Conservation (phyloP, 2,329 filamentous ascomycete genomes). For the Elsinoe ampelina region DNA sequence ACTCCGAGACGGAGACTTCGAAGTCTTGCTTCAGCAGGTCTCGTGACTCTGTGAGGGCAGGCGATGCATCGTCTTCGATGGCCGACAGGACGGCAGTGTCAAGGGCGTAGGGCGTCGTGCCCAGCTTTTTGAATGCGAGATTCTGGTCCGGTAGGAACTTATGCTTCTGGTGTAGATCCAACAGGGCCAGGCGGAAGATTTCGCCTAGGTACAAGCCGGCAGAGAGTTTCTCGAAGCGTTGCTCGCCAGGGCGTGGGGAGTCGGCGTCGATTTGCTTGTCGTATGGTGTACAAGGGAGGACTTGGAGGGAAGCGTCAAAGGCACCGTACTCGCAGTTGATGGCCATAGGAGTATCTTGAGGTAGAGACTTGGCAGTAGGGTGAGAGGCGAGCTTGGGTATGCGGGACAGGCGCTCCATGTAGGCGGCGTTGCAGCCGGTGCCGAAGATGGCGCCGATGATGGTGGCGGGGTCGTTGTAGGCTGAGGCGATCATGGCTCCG, state of each 20-base stretch:
- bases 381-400: constrained; percentile 65
- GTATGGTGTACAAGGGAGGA: constrained; percentile 79
- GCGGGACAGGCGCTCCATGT: constrained; percentile 75
- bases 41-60: constrained; percentile 19
- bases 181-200: constrained; percentile 78
- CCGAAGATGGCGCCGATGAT: constrained; percentile 90
- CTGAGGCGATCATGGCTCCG: constrained; percentile 80
- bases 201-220: constrained; percentile 90
- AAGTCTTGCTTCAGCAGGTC: constrained; percentile 22
- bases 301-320: constrained; percentile 88
- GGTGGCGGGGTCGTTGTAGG: constrained; percentile 76
- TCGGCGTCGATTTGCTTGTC: constrained; percentile 82
- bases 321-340: constrained; percentile 99
- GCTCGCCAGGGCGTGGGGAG: constrained; percentile 85
- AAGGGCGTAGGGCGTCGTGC: constrained; percentile 62
- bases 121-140: neutral
- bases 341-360: constrained; percentile 72
- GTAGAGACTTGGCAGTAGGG: constrained; percentile 57
- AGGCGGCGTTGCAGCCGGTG: constrained; percentile 87
- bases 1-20: constrained; percentile 18
- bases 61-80: constrained; percentile 58
- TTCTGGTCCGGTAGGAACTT: constrained; percentile 61
- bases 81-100: constrained; percentile 85
- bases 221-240: constrained; percentile 97
- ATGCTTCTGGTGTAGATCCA: constrained; percentile 67